These are phyloP conservation scores for Jacaranda copaia DNA, from an alignment of 257 asterid genomes.

Conservation along the genomic window DNA sequence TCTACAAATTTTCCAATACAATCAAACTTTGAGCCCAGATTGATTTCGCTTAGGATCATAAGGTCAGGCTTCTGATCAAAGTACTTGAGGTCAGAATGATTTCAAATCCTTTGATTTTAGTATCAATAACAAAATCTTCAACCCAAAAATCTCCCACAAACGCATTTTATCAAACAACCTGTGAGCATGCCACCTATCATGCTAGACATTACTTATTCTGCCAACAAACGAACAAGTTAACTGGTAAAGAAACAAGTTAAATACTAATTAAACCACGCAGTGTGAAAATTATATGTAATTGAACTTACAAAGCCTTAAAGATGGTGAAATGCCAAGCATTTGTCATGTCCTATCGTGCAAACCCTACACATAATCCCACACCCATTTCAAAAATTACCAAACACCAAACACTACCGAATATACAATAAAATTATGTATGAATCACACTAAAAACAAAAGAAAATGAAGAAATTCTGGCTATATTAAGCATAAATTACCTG, in stretches of 20 bases:
- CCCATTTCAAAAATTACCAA: constrained; percentile 27
- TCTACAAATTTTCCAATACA: constrained; percentile 2
- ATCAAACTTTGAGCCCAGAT: background rate
- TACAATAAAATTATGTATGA: background rate
- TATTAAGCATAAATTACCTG: constrained; percentile 20
- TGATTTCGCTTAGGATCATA: background rate
- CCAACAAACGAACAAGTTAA: constrained; percentile 12
- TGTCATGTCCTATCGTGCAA: constrained; percentile 50
- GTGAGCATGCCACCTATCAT: constrained; percentile 12
- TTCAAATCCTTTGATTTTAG: constrained; percentile 13
- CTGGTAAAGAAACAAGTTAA: constrained; percentile 20
- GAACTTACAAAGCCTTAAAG: constrained; percentile 60
- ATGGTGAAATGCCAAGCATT: constrained; percentile 51
- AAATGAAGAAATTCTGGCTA: background rate
- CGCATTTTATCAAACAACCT: constrained; percentile 48
- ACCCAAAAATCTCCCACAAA: background rate
- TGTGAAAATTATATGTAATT: constrained; percentile 4
- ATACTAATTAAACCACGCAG: background rate
- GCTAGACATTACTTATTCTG: background rate
- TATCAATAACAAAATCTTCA: background rate
- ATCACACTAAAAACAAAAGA: background rate
- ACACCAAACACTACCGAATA: background rate
- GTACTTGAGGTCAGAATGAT: constrained; percentile 12
- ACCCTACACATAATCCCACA: constrained; percentile 40
- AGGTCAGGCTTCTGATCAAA: background rate